These are phyloP conservation scores for Mycena polygramma DNA, from an alignment of 768 basidiomycete species.

Conservation along the genomic window DNA sequence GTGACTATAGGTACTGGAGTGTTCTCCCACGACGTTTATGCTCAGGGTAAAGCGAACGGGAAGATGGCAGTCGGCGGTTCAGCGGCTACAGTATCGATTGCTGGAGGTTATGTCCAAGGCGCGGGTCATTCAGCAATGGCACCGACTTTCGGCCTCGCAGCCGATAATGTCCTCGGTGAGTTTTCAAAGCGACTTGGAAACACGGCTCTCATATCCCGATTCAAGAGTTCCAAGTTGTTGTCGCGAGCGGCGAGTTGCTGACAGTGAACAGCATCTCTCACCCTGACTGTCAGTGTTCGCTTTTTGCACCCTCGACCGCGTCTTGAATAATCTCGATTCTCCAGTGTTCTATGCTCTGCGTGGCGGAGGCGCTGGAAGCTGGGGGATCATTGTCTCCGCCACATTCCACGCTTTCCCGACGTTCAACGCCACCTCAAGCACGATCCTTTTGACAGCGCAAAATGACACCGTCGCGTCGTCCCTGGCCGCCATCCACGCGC, in stretches of 20 bases:
- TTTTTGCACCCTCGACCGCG: background rate
- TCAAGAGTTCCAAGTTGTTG: slow-evolving; percentile 47
- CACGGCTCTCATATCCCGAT: background rate
- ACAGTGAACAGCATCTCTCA: slow-evolving; percentile 43
- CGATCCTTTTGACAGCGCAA: slow-evolving; percentile 33
- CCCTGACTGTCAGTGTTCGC: slow-evolving; percentile 39
- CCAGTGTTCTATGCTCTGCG: slow-evolving; percentile 48
- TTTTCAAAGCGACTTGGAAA: background rate
- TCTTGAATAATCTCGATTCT: background rate
- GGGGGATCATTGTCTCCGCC: slow-evolving; percentile 53
- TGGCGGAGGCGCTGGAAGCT: slow-evolving; percentile 50
- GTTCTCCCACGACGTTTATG: background rate
- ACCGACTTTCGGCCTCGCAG: slow-evolving; percentile 42
- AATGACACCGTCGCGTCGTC: slow-evolving; percentile 39
- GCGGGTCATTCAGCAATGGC: slow-evolving; percentile 46
- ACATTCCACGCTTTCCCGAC: slow-evolving; percentile 52
- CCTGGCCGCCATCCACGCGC: slow-evolving; percentile 47
- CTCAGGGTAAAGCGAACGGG: background rate
- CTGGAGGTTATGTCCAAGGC: slow-evolving; percentile 49
- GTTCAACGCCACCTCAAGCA: slow-evolving; percentile 46
- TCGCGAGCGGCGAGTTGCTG: slow-evolving; percentile 46
- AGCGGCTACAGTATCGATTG: slow-evolving; percentile 41
- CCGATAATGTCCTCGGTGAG: slow-evolving; percentile 44
- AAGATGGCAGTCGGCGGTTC: slow-evolving; percentile 34
- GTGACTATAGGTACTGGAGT: background rate